A percentile compares a stretch with the other conserved stretches of the same genome.
Evolutionary conservation across 805 yeast species (phyloP).

Genomic region (Priceomyces castillae): DNA sequence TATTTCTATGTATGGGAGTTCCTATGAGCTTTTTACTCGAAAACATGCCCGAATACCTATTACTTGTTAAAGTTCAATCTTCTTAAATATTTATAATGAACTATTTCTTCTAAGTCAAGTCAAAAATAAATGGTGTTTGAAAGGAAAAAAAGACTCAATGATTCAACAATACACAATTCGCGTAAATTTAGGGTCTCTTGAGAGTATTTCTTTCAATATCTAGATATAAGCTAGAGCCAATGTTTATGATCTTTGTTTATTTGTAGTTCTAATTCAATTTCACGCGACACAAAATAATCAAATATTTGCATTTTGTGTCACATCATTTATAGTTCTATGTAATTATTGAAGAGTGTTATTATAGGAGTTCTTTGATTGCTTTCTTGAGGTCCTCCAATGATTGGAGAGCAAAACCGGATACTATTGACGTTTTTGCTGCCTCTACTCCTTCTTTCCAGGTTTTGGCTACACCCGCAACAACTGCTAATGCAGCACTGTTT

Average conservation of each 20-base stretch:
- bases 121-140: background rate
- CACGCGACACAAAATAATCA: slow-evolving; percentile 7
- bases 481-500: slow-evolving; percentile 86
- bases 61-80: background rate
- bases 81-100: no score
- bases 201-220: background rate
- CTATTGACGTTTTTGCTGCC: slow-evolving; percentile 66
- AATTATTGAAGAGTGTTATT: background rate
- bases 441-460: slow-evolving; percentile 78
- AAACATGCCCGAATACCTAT: slow-evolving; percentile 11
- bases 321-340: background rate
- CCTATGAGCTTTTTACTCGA: slow-evolving; percentile 12
- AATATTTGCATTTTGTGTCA: slow-evolving; percentile 1
- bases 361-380: slow-evolving; percentile 10
- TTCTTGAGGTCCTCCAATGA: slow-evolving; percentile 55
- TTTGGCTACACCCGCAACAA: slow-evolving; percentile 63
- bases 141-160: background rate
- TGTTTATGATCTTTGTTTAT: slow-evolving; percentile 5
- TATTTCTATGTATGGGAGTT: slow-evolving; percentile 10
- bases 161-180: background rate
- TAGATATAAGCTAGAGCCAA: background rate
- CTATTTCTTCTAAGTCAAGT: background rate
- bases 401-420: slow-evolving; percentile 60
- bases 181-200: background rate
- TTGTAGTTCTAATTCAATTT: background rate